Evolutionary conservation across 1,139 yeast species (phyloP).

Genomic region (Diutina siamensis): DNA sequence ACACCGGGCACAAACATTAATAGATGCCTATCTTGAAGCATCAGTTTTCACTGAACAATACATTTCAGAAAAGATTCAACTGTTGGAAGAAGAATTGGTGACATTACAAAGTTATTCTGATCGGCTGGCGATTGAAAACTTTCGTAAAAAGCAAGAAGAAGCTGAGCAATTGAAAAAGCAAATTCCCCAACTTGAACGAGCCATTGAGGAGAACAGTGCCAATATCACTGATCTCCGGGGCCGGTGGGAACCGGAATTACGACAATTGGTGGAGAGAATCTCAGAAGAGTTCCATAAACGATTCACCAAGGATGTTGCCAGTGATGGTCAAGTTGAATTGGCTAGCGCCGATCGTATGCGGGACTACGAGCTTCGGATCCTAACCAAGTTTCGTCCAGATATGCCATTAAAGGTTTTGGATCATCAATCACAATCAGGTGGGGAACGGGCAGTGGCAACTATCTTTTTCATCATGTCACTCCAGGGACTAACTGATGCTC

Average conservation of each 20-base stretch:
- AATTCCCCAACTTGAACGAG: constrained; percentile 23
- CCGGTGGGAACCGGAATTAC: constrained; percentile 51
- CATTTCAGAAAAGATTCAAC: constrained; percentile 20
- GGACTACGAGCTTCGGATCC: constrained; percentile 77
- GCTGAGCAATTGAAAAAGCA: constrained; percentile 18
- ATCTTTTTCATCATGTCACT: constrained; percentile 82
- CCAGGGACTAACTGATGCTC: constrained; percentile 85
- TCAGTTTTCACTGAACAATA: constrained; percentile 28
- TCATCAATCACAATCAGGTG: constrained; percentile 90
- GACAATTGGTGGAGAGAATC: constrained; percentile 37
- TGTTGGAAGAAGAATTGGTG: constrained; percentile 28
- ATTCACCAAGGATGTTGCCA: constrained; percentile 58
- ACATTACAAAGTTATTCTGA: constrained; percentile 27
- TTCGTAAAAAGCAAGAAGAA: constrained; percentile 21
- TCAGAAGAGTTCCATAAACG: constrained; percentile 54
- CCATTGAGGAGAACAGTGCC: constrained; percentile 17
- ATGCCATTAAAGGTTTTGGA: constrained; percentile 47
- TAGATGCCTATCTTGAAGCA: constrained; percentile 30
- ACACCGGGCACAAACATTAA: constrained; percentile 28
- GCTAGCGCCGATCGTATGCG: constrained; percentile 42
- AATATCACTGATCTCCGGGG: constrained; percentile 28
- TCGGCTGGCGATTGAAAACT: constrained; percentile 22
- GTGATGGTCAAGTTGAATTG: constrained; percentile 69
- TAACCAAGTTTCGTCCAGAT: constrained; percentile 76
- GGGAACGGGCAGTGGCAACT: constrained; percentile 93